These are phyloP conservation scores for Hypomyces rosellus DNA, from an alignment of 2,329 filamentous ascomycete genomes.

Conservation along the genomic window DNA sequence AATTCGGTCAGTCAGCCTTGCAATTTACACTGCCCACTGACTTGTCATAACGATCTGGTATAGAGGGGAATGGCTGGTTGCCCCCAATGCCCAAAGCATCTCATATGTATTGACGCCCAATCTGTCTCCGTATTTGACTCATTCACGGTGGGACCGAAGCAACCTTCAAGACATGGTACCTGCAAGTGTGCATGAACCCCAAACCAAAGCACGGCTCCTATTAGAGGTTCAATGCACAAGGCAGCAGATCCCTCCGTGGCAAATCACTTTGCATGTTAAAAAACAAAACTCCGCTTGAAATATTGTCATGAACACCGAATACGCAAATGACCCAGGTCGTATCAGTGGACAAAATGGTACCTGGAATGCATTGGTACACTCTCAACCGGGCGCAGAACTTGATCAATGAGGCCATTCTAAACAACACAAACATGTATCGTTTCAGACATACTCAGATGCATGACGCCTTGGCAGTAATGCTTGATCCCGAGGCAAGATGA, in stretches of 20 bases:
- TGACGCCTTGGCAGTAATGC: background rate
- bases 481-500: constrained; percentile 7
- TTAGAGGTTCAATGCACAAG: background rate
- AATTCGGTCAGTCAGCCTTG: no score
- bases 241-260: no score
- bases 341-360: no score
- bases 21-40: no score
- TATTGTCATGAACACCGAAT: background rate
- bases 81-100: constrained; percentile 4
- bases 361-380: no score
- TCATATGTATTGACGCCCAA: constrained; percentile 9
- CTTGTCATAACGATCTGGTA: no score
- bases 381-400: no score
- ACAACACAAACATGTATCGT: no score
- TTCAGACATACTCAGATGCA: background rate
- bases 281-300: background rate
- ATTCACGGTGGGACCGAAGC: constrained; percentile 1
- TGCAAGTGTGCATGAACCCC: constrained; percentile 8
- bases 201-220: background rate
- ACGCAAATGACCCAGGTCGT: background rate
- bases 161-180: background rate
- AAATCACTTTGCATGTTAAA: no score
- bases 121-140: constrained; percentile 3
- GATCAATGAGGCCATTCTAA: background rate
- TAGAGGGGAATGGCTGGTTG: background rate